These are phyloP conservation scores for Mitragyna speciosa DNA, from an alignment of 257 asterid genomes.

Conservation along the genomic window DNA sequence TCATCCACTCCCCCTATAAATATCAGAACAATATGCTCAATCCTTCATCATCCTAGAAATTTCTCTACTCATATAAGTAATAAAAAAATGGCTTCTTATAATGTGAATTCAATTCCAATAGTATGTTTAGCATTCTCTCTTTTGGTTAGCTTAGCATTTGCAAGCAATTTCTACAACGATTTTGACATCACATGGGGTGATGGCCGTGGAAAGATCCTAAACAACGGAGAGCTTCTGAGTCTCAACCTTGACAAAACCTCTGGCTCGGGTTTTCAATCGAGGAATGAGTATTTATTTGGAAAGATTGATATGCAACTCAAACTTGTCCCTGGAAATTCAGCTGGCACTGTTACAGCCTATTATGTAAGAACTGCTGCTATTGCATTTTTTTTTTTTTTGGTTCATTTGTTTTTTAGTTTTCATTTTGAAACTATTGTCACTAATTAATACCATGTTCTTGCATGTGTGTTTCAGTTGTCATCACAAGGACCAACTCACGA, in stretches of 20 bases:
- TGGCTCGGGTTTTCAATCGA: constrained; percentile 46
- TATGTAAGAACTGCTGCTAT: constrained; percentile 22
- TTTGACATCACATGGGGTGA: constrained; percentile 48
- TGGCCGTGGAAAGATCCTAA: constrained; percentile 31
- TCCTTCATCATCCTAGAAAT: not conserved
- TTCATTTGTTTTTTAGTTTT: too few relatives aligned
- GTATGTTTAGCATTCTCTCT: not conserved
- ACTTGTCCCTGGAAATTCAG: constrained; percentile 49
- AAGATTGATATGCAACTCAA: constrained; percentile 24
- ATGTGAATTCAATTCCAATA: not conserved
- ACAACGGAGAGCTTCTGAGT: constrained; percentile 38
- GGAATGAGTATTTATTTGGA: constrained; percentile 38
- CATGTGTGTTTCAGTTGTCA: constrained; percentile 27
- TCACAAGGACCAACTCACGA: constrained; percentile 46
- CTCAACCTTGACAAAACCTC: constrained; percentile 37
- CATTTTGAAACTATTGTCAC: not conserved
- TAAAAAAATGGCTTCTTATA: not conserved
- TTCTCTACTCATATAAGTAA: not conserved
- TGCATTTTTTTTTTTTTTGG: too few relatives aligned
- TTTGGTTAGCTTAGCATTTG: not conserved
- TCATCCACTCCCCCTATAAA: constrained; percentile 1
- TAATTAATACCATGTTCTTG: not conserved
- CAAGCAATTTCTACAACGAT: constrained; percentile 27
- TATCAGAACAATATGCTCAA: not conserved
- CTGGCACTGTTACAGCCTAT: constrained; percentile 51